Percentiles rank a stretch among this genome's conserved stretches.
These are phyloP conservation scores for Notholithocarpus densiflorus DNA, from an alignment of 306 rosid species.

Conservation along the genomic window DNA sequence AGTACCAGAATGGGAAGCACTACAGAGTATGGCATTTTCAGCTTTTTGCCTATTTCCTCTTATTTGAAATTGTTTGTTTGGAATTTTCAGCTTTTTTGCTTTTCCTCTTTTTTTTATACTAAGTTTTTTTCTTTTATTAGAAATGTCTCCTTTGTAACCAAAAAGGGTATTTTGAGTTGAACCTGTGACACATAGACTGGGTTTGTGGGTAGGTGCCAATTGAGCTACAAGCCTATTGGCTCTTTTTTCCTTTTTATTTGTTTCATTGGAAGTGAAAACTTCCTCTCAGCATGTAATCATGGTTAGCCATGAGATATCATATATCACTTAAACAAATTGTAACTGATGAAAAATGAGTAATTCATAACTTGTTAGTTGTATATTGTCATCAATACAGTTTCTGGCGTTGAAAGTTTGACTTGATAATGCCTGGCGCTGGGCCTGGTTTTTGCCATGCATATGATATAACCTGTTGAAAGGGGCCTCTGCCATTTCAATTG, in stretches of 20 bases:
- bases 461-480: neutral
- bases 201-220: no score
- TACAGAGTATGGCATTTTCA: constrained; percentile 51
- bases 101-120: neutral
- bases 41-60: neutral
- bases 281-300: neutral
- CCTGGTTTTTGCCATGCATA: neutral
- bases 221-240: no score
- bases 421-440: neutral
- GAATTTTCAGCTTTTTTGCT: neutral
- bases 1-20: constrained; percentile 86
- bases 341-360: neutral
- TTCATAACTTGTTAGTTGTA: neutral
- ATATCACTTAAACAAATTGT: neutral
- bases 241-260: neutral
- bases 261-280: neutral
- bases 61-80: neutral
- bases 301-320: neutral
- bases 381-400: neutral
- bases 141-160: no score
- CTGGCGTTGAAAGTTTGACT: neutral
- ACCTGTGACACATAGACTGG: no score
- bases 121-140: neutral
- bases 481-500: neutral
- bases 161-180: no score